These are phyloP conservation scores for Proliferodiscus dingleyae DNA, from an alignment of 2,329 filamentous ascomycete species.

Conservation along the genomic window DNA sequence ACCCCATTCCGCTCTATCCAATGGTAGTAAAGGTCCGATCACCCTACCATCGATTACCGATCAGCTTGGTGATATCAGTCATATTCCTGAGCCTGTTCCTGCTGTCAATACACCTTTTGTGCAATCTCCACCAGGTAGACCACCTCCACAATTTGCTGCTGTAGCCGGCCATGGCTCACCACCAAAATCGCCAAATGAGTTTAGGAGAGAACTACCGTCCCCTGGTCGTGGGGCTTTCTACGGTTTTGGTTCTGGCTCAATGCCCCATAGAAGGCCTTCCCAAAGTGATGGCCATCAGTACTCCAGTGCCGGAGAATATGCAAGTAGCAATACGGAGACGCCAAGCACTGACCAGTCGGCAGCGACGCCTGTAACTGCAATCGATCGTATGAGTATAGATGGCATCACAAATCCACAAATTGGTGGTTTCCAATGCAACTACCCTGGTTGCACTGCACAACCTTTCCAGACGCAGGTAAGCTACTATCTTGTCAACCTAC, in stretches of 20 bases:
- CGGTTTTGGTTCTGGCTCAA: constrained; percentile 7
- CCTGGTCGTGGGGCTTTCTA: constrained; percentile 21
- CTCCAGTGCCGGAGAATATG: constrained; percentile 24
- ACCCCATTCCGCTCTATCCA: constrained; percentile 23
- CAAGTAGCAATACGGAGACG: constrained; percentile 38
- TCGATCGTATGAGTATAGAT: constrained; percentile 55
- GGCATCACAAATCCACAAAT: constrained; percentile 49
- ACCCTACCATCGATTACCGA: constrained; percentile 30
- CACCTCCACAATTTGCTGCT: constrained; percentile 20
- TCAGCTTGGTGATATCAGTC: constrained; percentile 27
- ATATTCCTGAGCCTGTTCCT: constrained; percentile 20
- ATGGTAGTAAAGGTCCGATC: constrained; percentile 24
- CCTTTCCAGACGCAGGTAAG: constrained; percentile 71
- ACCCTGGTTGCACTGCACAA: constrained; percentile 60
- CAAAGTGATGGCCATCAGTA: constrained; percentile 23
- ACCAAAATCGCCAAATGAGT: constrained; percentile 28
- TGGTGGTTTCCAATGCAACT: constrained; percentile 54
- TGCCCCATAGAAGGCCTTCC: constrained; percentile 23
- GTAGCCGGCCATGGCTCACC: constrained; percentile 25
- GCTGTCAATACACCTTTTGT: constrained; percentile 20
- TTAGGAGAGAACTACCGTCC: constrained; percentile 41
- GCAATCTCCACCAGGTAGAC: constrained; percentile 27
- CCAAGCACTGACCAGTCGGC: constrained; percentile 42
- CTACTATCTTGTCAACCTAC: not conserved
- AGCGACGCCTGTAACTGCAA: constrained; percentile 41